These are phyloP conservation scores for Populus pruinosa DNA, from an alignment of 345 rosid species.

Conservation along the genomic window DNA sequence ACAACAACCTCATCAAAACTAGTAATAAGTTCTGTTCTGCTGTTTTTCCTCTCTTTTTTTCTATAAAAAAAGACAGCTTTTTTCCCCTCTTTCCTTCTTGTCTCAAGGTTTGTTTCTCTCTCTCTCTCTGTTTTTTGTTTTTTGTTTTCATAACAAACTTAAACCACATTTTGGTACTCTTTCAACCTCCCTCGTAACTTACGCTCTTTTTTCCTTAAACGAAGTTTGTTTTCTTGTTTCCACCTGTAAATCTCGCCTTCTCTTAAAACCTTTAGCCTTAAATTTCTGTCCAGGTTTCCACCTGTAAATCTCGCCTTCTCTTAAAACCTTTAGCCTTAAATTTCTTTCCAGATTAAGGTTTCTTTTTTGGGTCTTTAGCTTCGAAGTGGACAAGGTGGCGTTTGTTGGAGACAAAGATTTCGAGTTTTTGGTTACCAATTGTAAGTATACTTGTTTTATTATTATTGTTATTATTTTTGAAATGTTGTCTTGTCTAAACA, in stretches of 20 bases:
- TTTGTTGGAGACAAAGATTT: neutral
- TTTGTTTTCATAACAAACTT: neutral
- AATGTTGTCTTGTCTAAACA: neutral
- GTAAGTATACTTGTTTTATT: neutral
- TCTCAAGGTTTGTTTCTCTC: neutral
- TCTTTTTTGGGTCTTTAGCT: neutral
- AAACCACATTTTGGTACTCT: neutral
- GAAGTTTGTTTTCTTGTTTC: conserved; percentile 1
- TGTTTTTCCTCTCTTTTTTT: neutral
- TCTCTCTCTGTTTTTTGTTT: neutral
- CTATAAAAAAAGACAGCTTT: too few relatives aligned
- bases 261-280: neutral
- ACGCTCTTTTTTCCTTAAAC: neutral
- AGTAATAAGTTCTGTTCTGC: neutral
- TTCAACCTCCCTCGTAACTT: too few relatives aligned
- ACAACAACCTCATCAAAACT: conserved; percentile 12
- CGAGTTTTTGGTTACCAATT: neutral
- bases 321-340: neutral
- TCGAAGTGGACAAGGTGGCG: neutral
- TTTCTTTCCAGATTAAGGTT: neutral
- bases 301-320: neutral
- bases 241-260: neutral
- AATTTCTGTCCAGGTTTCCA: neutral
- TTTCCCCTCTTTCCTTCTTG: neutral
- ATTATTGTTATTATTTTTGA: neutral